Evolutionary conservation across 129 eudicot genomes (phyloP).

Genomic region (Ambrosia artemisiifolia): DNA sequence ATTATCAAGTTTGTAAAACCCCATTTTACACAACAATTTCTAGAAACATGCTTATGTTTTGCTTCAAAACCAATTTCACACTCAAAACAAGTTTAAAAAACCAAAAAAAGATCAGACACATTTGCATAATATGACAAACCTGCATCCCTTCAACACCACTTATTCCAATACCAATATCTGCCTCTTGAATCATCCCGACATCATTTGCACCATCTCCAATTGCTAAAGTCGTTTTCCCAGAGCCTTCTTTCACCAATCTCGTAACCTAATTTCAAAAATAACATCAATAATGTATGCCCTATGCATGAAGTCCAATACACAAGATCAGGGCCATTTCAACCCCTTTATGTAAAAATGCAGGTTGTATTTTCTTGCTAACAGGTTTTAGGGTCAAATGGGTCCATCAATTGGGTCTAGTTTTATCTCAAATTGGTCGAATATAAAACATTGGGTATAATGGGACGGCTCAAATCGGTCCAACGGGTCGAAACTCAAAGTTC

Average conservation of each 20-base stretch:
- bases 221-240: conserved; percentile 97
- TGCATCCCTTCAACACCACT: conserved; percentile 99
- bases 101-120: too few relatives aligned
- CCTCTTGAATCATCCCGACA: conserved; percentile 99
- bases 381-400: not conserved
- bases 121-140: conserved; percentile 44
- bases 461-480: not conserved
- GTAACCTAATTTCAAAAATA: conserved; percentile 57
- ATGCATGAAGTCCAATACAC: not conserved
- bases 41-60: not conserved
- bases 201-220: conserved; percentile 99
- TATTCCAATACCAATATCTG: conserved; percentile 98
- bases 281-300: not conserved
- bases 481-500: not conserved
- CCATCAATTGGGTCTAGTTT: not conserved
- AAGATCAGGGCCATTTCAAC: not conserved
- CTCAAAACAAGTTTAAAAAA: too few relatives aligned
- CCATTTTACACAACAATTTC: not conserved
- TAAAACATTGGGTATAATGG: not conserved
- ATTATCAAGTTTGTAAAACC: conserved; percentile 11
- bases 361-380: not conserved
- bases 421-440: not conserved
- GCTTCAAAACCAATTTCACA: not conserved
- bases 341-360: not conserved
- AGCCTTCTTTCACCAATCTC: conserved; percentile 92